Evolutionary conservation across 768 basidiomycete species (phyloP).

Genomic region (Auricularia heimuer): DNA sequence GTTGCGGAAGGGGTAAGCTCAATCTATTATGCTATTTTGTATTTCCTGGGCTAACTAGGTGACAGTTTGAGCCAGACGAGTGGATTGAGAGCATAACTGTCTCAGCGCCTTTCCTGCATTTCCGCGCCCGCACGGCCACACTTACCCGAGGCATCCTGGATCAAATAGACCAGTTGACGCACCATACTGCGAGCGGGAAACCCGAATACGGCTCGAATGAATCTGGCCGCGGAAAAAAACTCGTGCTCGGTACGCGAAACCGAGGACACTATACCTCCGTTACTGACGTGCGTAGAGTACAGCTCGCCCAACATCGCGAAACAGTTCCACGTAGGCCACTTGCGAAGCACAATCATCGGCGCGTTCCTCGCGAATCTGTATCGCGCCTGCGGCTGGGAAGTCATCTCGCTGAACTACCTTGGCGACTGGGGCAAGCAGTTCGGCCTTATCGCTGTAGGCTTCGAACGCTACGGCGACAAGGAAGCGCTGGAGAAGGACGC

Average conservation of each 20-base stretch:
- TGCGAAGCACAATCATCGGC: conserved; percentile 98
- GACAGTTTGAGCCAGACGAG: conserved; percentile 75
- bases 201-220: conserved; percentile 79
- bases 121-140: conserved; percentile 55
- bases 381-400: conserved; percentile 87
- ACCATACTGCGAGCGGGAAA: conserved; percentile 44
- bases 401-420: conserved; percentile 85
- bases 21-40: conserved; percentile 3
- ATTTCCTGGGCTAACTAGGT: background rate
- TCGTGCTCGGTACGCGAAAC: conserved; percentile 39
- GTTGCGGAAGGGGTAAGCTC: conserved; percentile 61
- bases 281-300: conserved; percentile 45
- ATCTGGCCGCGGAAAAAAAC: conserved; percentile 68
- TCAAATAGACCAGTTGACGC: conserved; percentile 66
- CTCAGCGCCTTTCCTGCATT: conserved; percentile 77
- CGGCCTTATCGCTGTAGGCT: conserved; percentile 84
- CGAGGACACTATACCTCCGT: background rate
- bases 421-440: conserved; percentile 99
- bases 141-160: conserved; percentile 57
- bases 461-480: conserved; percentile 82
- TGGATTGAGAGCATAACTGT: conserved; percentile 61
- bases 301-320: conserved; percentile 98
- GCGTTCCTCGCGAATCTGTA: conserved; percentile 87
- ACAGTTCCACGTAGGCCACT: conserved; percentile 94
- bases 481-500: conserved; percentile 77